Conservation (phyloP, 2,329 filamentous ascomycete genomes). For the Diaporthe sp. region DNA sequence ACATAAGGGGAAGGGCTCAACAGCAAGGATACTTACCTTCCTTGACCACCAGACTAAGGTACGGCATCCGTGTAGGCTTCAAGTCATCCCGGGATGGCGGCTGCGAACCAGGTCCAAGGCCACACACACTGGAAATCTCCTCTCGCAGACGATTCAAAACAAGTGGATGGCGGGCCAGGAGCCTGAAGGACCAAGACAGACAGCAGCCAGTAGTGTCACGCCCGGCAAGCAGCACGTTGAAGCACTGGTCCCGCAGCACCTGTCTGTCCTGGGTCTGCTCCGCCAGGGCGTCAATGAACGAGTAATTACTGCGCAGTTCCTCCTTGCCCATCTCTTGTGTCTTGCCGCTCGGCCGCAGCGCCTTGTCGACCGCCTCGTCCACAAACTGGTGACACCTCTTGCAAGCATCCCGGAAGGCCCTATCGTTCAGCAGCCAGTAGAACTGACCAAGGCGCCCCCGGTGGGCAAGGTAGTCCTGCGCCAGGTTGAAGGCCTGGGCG, state of each 20-base stretch:
- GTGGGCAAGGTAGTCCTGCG: slow-evolving; percentile 30
- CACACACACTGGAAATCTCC: slow-evolving; percentile 42
- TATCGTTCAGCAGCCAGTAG: slow-evolving; percentile 30
- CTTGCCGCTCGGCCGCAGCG: neutral
- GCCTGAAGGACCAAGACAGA: slow-evolving; percentile 45
- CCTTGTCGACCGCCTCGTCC: slow-evolving; percentile 28
- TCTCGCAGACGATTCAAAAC: slow-evolving; percentile 42
- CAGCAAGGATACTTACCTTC: neutral
- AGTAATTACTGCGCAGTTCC: neutral
- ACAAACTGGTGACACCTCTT: slow-evolving; percentile 13
- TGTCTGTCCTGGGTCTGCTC: slow-evolving; percentile 23
- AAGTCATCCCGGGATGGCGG: slow-evolving; percentile 43
- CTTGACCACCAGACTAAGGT: slow-evolving; percentile 43
- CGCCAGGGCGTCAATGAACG: slow-evolving; percentile 26
- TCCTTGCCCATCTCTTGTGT: neutral
- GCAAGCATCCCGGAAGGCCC: slow-evolving; percentile 25
- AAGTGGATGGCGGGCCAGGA: slow-evolving; percentile 44
- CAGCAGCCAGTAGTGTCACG: slow-evolving; percentile 46
- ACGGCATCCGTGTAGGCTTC: slow-evolving; percentile 40
- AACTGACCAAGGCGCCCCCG: slow-evolving; percentile 21
- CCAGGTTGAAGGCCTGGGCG: slow-evolving; percentile 23
- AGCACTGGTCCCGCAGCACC: slow-evolving; percentile 44
- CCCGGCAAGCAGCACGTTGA: slow-evolving; percentile 45
- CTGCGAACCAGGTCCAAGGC: slow-evolving; percentile 29
- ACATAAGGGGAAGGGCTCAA: too few relatives aligned